Evolutionary conservation across 108 stramenopile species (phyloP).

Genomic region (Skeletonema potamos): DNA sequence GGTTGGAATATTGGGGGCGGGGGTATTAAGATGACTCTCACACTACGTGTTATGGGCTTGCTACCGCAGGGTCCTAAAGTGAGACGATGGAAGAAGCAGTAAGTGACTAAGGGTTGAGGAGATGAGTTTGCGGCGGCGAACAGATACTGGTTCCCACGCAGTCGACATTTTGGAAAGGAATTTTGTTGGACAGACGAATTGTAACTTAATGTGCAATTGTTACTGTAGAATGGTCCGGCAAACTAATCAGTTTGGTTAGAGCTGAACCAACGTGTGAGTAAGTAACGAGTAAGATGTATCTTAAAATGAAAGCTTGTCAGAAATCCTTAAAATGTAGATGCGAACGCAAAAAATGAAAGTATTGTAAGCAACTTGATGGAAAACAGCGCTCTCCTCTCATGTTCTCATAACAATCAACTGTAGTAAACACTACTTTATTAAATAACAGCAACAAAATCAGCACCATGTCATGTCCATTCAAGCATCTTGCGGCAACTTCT

Average conservation of each 20-base stretch:
- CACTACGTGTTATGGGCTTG: conserved; percentile 53
- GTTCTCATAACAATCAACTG: not conserved
- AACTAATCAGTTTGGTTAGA: too few relatives aligned
- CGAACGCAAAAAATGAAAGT: too few relatives aligned
- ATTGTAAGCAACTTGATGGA: too few relatives aligned
- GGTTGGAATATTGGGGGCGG: conserved; percentile 28
- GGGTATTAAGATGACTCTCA: conserved; percentile 69
- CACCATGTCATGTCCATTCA: conserved; percentile 29
- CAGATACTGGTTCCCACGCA: not conserved
- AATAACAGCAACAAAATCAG: not conserved
- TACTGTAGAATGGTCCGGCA: too few relatives aligned
- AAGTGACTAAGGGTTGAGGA: too few relatives aligned
- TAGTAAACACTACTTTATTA: not conserved
- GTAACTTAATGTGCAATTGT: not conserved
- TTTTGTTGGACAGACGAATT: too few relatives aligned
- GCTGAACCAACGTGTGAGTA: not conserved
- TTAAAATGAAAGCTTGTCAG: not conserved
- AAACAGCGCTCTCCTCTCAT: not conserved
- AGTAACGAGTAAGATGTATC: not conserved
- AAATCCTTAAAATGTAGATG: not conserved
- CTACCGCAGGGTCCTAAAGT: conserved; percentile 84
- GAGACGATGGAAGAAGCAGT: too few relatives aligned
- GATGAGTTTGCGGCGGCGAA: too few relatives aligned
- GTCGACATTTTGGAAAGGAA: not conserved
- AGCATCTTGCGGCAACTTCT: not conserved